Conservation (phyloP, 768 basidiomycete genomes). For the Calocybe gangraenosa region DNA sequence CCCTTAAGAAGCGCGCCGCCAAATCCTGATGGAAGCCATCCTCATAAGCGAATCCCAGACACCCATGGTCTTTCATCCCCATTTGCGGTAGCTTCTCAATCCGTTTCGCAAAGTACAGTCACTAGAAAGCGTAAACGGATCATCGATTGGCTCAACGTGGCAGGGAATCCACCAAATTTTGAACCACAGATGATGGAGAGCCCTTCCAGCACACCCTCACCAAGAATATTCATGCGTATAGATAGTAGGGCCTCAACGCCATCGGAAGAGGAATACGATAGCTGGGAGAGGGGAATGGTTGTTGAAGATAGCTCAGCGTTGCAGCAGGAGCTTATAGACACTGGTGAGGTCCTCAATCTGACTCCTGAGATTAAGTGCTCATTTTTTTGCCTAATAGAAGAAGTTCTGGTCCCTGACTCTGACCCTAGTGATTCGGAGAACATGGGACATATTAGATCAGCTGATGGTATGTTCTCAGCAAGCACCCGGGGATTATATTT, state of each 20-base stretch:
- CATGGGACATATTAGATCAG: neutral
- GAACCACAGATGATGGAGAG: constrained; percentile 1
- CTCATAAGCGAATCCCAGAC: too few relatives aligned
- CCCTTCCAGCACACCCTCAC: neutral
- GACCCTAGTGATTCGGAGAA: neutral
- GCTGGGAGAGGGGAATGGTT: constrained; percentile 26
- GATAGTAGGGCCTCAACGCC: neutral
- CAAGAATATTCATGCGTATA: neutral
- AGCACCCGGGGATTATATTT: neutral
- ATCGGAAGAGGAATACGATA: constrained; percentile 14
- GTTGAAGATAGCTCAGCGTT: constrained; percentile 18
- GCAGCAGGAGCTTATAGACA: constrained; percentile 10
- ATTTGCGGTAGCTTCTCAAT: neutral
- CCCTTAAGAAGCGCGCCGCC: too few relatives aligned
- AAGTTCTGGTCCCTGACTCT: constrained; percentile 5
- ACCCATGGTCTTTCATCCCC: neutral
- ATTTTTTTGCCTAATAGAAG: constrained; percentile 7
- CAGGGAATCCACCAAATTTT: neutral
- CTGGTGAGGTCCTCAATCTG: constrained; percentile 5
- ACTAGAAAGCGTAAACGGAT: constrained; percentile 12
- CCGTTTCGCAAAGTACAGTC: constrained; percentile 8
- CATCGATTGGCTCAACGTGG: constrained; percentile 12
- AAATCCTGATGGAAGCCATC: too few relatives aligned
- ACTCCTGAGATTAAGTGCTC: neutral
- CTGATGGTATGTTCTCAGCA: constrained; percentile 11